Conservation (phyloP, 2,329 filamentous ascomycete genomes). For the Paecilomyces formosus region DNA sequence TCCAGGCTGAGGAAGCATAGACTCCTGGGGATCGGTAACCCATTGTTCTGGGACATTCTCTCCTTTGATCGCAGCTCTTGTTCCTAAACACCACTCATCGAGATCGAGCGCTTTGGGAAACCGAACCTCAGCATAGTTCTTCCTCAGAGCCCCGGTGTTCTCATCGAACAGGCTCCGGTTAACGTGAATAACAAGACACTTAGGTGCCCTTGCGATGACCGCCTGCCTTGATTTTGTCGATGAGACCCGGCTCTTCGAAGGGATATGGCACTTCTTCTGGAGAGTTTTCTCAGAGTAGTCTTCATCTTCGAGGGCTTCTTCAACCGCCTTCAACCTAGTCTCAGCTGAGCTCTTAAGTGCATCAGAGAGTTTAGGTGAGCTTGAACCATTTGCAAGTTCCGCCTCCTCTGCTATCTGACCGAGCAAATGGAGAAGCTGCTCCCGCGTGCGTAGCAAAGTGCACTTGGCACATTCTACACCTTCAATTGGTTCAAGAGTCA, state of each 20-base stretch:
- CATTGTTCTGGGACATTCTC: conserved; percentile 55
- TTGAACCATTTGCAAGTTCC: conserved; percentile 10
- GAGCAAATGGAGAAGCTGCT: conserved; percentile 44
- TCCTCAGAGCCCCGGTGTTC: conserved; percentile 66
- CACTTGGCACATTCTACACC: conserved; percentile 90
- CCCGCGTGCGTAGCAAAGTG: conserved; percentile 59
- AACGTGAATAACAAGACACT: conserved; percentile 75
- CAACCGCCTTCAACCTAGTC: conserved; percentile 57
- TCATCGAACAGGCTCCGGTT: conserved; percentile 91
- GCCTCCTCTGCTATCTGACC: conserved; percentile 32
- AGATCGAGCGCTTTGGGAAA: conserved; percentile 72
- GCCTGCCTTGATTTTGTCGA: conserved; percentile 86
- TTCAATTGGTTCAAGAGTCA: conserved; percentile 73
- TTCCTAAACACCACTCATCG: conserved; percentile 77
- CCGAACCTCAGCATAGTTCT: conserved; percentile 71
- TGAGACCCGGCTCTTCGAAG: conserved; percentile 59
- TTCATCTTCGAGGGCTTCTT: conserved; percentile 66
- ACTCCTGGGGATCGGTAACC: conserved; percentile 59
- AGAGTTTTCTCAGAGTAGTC: conserved; percentile 68
- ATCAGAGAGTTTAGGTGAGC: conserved; percentile 20
- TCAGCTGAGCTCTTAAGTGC: conserved; percentile 35
- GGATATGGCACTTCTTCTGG: conserved; percentile 57
- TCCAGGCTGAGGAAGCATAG: conserved; percentile 63
- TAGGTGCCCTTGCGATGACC: conserved; percentile 73
- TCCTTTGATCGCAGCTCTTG: conserved; percentile 21